A percentile compares a stretch with the other conserved stretches of the same genome.
Evolutionary conservation across 208 protist species (phyloP).

Genomic region (Borovskyia barvae): DNA sequence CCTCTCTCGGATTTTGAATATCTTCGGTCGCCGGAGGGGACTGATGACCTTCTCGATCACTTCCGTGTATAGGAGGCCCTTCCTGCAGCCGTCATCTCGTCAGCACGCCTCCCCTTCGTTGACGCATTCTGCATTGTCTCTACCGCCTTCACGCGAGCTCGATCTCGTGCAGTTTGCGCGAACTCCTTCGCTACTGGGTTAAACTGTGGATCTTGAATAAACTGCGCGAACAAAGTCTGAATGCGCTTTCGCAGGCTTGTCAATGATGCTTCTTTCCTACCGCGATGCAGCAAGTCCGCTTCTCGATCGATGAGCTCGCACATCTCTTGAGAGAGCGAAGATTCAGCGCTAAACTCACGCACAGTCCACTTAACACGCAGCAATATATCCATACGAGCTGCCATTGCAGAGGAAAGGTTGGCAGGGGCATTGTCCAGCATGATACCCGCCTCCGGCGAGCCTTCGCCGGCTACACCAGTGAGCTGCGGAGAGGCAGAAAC

Average conservation of each 20-base stretch:
- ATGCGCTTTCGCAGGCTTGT: conserved; percentile 86
- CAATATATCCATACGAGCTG: conserved; percentile 93
- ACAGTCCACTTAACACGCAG: conserved; percentile 97
- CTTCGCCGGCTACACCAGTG: no score
- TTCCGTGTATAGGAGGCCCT: no score
- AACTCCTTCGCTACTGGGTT: conserved; percentile 90
- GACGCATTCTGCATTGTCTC: background rate
- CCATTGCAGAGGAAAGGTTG: conserved; percentile 11
- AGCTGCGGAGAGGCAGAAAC: no score
- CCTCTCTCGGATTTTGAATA: no score
- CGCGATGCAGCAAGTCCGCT: conserved; percentile 94
- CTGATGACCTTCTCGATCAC: no score
- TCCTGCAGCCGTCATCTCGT: no score
- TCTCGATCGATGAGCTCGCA: conserved; percentile 96
- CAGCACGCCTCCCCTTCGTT: background rate
- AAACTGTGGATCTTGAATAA: conserved; percentile 94
- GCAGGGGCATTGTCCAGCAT: background rate
- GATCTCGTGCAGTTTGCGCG: conserved; percentile 52
- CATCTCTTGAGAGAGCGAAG: conserved; percentile 83
- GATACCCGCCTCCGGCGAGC: no score
- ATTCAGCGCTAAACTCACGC: conserved; percentile 89
- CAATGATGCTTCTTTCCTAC: conserved; percentile 66
- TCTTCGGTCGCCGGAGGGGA: no score
- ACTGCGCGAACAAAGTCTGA: conserved; percentile 91
- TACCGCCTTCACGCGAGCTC: conserved; percentile 25